These are phyloP conservation scores for Lavandula angustifolia DNA, from an alignment of 257 asterid species.

Conservation along the genomic window DNA sequence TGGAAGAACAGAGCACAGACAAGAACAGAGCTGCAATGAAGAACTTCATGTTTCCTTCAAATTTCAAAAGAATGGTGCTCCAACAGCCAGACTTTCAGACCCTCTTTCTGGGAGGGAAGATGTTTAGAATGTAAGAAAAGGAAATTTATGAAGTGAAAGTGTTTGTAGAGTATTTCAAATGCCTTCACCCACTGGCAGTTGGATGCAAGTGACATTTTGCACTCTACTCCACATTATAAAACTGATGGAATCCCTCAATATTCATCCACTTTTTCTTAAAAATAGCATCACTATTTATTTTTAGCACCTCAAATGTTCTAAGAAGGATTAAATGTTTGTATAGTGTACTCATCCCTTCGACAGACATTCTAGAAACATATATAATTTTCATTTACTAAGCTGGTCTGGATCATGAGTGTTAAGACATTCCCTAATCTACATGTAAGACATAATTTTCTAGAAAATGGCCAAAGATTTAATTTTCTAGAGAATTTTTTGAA, in stretches of 20 bases:
- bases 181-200: constrained; percentile 69
- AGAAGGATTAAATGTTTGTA: too few species aligned
- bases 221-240: constrained; percentile 21
- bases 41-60: constrained; percentile 40
- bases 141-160: constrained; percentile 40
- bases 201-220: constrained; percentile 35
- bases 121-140: constrained; percentile 34
- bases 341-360: background rate
- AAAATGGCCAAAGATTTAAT: constrained; percentile 5
- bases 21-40: constrained; percentile 35
- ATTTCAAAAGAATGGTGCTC: background rate
- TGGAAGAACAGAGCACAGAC: constrained; percentile 39
- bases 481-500: constrained; percentile 5
- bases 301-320: too few species aligned
- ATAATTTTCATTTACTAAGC: background rate
- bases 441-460: constrained; percentile 14
- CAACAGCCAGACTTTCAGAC: constrained; percentile 1
- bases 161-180: constrained; percentile 37
- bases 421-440: background rate
- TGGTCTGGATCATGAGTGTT: constrained; percentile 1
- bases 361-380: constrained; percentile 4
- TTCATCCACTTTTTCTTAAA: constrained; percentile 25
- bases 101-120: constrained; percentile 22
- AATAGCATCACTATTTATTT: too few species aligned
- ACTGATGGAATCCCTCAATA: constrained; percentile 41